Percentiles rank a stretch among this genome's conserved stretches.
These are phyloP conservation scores for Lineolata rhizophorae DNA, from an alignment of 495 filamentous ascomycete genomes.

Conservation along the genomic window DNA sequence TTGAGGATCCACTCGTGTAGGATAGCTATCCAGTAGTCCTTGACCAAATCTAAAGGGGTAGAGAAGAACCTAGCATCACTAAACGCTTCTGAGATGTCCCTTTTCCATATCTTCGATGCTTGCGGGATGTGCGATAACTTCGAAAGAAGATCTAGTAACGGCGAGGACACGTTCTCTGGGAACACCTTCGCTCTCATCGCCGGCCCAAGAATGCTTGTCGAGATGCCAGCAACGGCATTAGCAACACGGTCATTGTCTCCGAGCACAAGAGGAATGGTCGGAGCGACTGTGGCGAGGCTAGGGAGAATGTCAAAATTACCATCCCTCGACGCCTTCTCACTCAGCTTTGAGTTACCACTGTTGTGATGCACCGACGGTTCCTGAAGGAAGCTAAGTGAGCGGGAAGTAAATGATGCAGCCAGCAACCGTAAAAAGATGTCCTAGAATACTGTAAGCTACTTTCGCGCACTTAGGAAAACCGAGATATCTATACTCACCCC, in stretches of 20 bases:
- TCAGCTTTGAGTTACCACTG: slow-evolving; percentile 29
- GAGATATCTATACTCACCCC: slow-evolving; percentile 37
- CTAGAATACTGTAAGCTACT: slow-evolving; percentile 23
- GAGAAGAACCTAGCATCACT: slow-evolving; percentile 75
- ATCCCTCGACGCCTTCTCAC: slow-evolving; percentile 3
- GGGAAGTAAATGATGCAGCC: slow-evolving; percentile 76
- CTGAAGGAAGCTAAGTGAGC: slow-evolving; percentile 26
- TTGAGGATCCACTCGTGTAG: slow-evolving; percentile 58
- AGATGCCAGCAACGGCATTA: slow-evolving; percentile 55
- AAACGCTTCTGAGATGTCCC: slow-evolving; percentile 77
- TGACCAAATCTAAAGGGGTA: slow-evolving; percentile 35
- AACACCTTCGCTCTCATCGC: slow-evolving; percentile 68
- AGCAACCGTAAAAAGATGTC: slow-evolving; percentile 76
- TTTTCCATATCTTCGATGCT: slow-evolving; percentile 79
- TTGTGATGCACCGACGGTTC: slow-evolving; percentile 7
- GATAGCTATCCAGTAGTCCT: slow-evolving; percentile 59
- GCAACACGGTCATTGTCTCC: slow-evolving; percentile 69
- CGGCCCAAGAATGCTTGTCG: slow-evolving; percentile 61
- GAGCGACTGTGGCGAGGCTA: slow-evolving; percentile 57
- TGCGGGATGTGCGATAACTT: slow-evolving; percentile 55
- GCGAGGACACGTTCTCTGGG: slow-evolving; percentile 61
- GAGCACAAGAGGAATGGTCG: slow-evolving; percentile 65
- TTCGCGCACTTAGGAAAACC: not conserved
- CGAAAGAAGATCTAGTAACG: slow-evolving; percentile 48
- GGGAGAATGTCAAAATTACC: slow-evolving; percentile 40